phyloP scores from a whole-genome alignment of 208 protist genomes.

The Leishmania lainsoni region DNA sequence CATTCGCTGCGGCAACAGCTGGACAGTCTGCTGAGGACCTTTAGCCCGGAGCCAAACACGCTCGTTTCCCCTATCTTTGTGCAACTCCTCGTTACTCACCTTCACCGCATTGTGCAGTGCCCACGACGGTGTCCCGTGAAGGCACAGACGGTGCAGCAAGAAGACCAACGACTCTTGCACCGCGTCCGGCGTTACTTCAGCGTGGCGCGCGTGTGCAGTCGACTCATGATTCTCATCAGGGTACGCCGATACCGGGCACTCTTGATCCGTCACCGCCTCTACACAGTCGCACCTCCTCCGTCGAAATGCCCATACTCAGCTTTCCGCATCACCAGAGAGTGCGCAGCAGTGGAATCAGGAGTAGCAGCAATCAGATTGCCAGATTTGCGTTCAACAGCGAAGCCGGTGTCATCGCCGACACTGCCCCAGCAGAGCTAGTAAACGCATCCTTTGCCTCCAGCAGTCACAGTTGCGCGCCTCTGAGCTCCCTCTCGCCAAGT shows the following conservation, averaged over 20 bases:
- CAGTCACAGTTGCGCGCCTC: constrained; percentile 1
- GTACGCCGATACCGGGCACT: constrained; percentile 45
- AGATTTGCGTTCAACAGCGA: constrained; percentile 19
- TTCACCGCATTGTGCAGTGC: constrained; percentile 39
- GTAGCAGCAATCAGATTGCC: constrained; percentile 18
- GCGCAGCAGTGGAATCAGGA: constrained; percentile 4
- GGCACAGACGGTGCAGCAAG: constrained; percentile 34
- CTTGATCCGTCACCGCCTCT: not conserved
- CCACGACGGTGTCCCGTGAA: constrained; percentile 26
- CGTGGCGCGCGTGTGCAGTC: constrained; percentile 54
- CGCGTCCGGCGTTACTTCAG: constrained; percentile 58
- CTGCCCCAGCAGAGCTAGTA: not conserved
- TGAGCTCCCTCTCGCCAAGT: not conserved
- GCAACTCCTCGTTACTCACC: constrained; percentile 57
- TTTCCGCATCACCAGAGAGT: not conserved
- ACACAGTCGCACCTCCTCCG: not conserved
- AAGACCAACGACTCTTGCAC: constrained; percentile 44
- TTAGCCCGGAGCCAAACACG: constrained; percentile 41
- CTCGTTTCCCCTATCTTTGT: constrained; percentile 73
- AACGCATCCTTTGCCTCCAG: not conserved
- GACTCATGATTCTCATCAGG: constrained; percentile 66
- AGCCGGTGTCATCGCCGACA: not conserved
- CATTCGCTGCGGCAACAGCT: constrained; percentile 67
- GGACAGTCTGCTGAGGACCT: constrained; percentile 53
- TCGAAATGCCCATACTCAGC: not conserved